phyloP scores from a whole-genome alignment of 2,329 filamentous ascomycete genomes.

The Xylariaceae sp. region DNA sequence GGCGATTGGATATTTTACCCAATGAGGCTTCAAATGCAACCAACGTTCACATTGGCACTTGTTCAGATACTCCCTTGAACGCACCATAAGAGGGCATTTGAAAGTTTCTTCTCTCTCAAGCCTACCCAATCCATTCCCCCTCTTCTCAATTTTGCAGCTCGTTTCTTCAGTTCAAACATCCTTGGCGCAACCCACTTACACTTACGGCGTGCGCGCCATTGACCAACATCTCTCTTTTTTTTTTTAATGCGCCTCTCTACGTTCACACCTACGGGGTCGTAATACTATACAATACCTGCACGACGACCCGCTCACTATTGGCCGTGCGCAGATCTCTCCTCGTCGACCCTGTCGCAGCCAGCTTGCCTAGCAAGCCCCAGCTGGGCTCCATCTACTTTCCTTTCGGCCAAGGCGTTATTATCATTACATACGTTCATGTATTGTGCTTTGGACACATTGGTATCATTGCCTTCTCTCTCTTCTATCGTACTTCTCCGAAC shows the following conservation, averaged over 20 bases:
- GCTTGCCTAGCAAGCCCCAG: conserved; percentile 21
- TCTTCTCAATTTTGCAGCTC: too few relatives aligned
- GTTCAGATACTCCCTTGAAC: too few relatives aligned
- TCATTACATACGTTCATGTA: not conserved
- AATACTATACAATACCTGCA: not conserved
- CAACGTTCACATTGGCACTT: too few relatives aligned
- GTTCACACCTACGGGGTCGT: conserved; percentile 15
- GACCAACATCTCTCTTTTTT: not conserved
- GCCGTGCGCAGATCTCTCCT: conserved; percentile 23
- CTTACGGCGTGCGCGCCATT: conserved; percentile 6
- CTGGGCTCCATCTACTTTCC: conserved; percentile 15
- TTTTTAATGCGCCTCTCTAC: conserved; percentile 3
- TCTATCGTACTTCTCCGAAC: not conserved
- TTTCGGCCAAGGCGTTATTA: conserved; percentile 20
- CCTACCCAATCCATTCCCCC: too few relatives aligned
- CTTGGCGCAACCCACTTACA: conserved; percentile 1
- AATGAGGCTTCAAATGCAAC: too few relatives aligned
- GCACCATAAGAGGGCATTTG: too few relatives aligned
- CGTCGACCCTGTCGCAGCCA: conserved; percentile 22
- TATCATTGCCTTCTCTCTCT: not conserved
- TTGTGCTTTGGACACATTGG: not conserved
- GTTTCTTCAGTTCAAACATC: not conserved
- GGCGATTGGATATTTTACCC: too few relatives aligned
- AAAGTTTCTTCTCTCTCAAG: not conserved
- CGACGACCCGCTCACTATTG: conserved; percentile 19